A percentile compares a stretch with the other conserved stretches of the same genome.
These are phyloP conservation scores for Vitis riparia DNA, from an alignment of 164 flowering plant species.

Conservation along the genomic window DNA sequence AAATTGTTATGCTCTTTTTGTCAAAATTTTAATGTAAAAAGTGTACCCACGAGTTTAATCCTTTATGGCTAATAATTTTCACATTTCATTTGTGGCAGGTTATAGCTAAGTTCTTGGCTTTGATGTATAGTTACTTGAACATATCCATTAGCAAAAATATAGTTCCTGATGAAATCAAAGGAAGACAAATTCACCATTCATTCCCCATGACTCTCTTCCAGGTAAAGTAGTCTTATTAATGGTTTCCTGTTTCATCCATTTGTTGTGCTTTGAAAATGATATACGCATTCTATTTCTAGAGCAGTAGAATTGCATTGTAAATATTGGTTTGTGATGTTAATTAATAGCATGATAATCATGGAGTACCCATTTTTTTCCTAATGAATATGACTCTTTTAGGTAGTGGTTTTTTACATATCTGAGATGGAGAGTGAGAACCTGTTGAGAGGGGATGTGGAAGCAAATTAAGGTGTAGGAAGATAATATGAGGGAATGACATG, in stretches of 20 bases:
- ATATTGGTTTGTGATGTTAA: too few species aligned
- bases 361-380: too few species aligned
- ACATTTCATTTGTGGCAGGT: constrained; percentile 48
- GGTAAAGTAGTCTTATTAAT: constrained; percentile 35
- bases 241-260: neutral
- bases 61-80: neutral
- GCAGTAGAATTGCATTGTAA: too few species aligned
- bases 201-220: constrained; percentile 94
- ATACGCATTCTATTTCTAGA: too few species aligned
- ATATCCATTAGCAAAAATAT: constrained; percentile 75
- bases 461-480: too few species aligned
- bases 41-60: neutral
- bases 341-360: too few species aligned
- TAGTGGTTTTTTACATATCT: too few species aligned
- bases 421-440: too few species aligned
- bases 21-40: neutral
- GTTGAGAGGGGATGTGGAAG: too few species aligned
- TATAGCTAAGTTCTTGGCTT: constrained; percentile 89
- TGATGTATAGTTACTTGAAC: constrained; percentile 89
- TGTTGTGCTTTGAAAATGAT: neutral
- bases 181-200: constrained; percentile 87
- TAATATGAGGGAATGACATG: too few species aligned
- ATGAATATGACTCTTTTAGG: too few species aligned
- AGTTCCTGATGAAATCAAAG: constrained; percentile 93
- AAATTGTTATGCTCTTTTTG: too few species aligned